Evolutionary conservation across 2,329 filamentous ascomycete species (phyloP).

Genomic region (Metarhizium robertsii): DNA sequence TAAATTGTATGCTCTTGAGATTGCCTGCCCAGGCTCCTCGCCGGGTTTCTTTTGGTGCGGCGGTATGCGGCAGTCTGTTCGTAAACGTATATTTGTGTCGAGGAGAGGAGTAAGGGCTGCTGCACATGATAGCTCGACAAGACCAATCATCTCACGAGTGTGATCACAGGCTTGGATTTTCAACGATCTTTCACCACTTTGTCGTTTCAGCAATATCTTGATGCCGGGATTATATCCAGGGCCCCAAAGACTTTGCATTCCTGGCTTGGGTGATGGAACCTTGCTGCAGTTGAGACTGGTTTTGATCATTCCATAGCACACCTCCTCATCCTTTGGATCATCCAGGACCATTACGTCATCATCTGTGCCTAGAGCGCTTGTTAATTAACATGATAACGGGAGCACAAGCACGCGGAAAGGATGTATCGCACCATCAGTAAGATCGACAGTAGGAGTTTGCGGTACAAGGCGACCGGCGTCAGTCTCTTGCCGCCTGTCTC

Average conservation of each 20-base stretch:
- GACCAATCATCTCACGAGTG: constrained; percentile 62
- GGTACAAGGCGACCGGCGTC: constrained; percentile 14
- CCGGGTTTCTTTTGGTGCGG: constrained; percentile 50
- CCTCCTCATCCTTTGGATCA: constrained; percentile 57
- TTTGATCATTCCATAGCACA: constrained; percentile 74
- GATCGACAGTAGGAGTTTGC: constrained; percentile 42
- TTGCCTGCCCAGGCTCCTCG: constrained; percentile 55
- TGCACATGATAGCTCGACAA: constrained; percentile 60
- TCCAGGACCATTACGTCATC: constrained; percentile 49
- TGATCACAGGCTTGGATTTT: constrained; percentile 68
- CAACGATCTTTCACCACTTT: constrained; percentile 42
- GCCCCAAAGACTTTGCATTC: constrained; percentile 47
- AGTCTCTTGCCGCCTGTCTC: constrained; percentile 44
- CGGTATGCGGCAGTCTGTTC: constrained; percentile 63
- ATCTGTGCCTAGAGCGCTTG: constrained; percentile 33
- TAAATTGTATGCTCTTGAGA: constrained; percentile 52
- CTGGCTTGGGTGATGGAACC: constrained; percentile 61
- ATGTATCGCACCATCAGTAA: constrained; percentile 37
- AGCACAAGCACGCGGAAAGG: constrained; percentile 9
- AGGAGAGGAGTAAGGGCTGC: constrained; percentile 62
- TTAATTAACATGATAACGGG: constrained; percentile 14
- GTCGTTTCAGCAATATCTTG: constrained; percentile 59
- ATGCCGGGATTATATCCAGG: constrained; percentile 61
- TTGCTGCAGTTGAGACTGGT: constrained; percentile 56
- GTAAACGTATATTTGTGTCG: constrained; percentile 56